These are phyloP conservation scores for Cutaneotrichosporon sp. DNA, from an alignment of 1,284 basidiomycete species.

Conservation along the genomic window DNA sequence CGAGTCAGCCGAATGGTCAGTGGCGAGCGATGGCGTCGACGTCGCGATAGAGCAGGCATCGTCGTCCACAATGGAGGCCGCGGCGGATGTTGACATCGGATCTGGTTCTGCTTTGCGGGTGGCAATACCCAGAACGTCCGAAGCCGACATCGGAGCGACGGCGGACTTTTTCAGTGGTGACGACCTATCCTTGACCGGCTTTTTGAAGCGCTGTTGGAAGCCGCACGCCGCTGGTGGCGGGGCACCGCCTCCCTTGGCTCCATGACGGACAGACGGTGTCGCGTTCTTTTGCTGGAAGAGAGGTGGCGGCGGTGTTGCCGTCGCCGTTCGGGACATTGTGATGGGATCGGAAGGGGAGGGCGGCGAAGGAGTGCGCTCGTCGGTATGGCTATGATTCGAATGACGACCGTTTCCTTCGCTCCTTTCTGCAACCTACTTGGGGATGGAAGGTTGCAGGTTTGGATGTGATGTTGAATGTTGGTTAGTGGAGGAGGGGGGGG, in stretches of 20 bases:
- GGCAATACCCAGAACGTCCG: slow-evolving; percentile 16
- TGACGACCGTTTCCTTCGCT: slow-evolving; percentile 44
- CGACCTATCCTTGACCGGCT: slow-evolving; percentile 3
- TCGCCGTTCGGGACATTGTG: slow-evolving; percentile 39
- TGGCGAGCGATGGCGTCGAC: slow-evolving; percentile 17
- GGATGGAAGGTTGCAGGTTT: neutral
- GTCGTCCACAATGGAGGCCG: slow-evolving; percentile 15
- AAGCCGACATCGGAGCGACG: slow-evolving; percentile 20
- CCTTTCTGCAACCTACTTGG: slow-evolving; percentile 19
- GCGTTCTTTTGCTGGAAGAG: slow-evolving; percentile 38
- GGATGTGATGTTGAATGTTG: neutral
- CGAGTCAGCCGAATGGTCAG: slow-evolving; percentile 8
- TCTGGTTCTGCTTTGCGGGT: slow-evolving; percentile 8
- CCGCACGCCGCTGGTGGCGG: slow-evolving; percentile 3
- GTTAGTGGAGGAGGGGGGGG: too few relatives aligned
- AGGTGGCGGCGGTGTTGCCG: slow-evolving; percentile 39
- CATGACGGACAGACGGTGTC: slow-evolving; percentile 38
- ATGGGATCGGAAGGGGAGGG: slow-evolving; percentile 27
- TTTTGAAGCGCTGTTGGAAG: slow-evolving; percentile 17
- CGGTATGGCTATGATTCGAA: slow-evolving; percentile 37
- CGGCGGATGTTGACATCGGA: slow-evolving; percentile 10
- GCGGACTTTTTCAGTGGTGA: slow-evolving; percentile 15
- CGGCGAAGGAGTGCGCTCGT: slow-evolving; percentile 46
- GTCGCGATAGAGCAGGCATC: slow-evolving; percentile 16
- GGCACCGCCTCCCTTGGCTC: slow-evolving; percentile 13